Percentiles rank a stretch among this genome's conserved stretches.
These are phyloP conservation scores for Aurantiochytrium sp. DNA, from an alignment of 108 stramenopile species.

Conservation along the genomic window DNA sequence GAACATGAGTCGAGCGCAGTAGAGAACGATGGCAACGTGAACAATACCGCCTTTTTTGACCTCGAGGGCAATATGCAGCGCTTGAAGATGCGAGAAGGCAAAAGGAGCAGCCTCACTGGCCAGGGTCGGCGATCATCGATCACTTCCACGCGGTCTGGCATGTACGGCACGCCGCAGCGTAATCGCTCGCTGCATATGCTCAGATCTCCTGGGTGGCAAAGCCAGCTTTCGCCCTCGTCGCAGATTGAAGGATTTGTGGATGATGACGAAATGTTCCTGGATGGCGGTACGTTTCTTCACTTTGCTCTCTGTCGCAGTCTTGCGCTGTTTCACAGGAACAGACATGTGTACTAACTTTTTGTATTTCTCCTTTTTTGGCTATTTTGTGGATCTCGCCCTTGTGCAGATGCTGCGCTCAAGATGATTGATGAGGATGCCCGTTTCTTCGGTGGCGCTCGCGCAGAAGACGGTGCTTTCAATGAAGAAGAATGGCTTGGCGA, in stretches of 20 bases:
- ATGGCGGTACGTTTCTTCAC: neutral
- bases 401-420: neutral
- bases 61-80: neutral
- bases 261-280: neutral
- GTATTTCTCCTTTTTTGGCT: too few relatives aligned
- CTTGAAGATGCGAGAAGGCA: neutral
- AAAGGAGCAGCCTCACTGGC: too few relatives aligned
- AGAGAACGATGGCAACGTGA: neutral
- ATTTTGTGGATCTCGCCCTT: too few relatives aligned
- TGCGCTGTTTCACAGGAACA: too few relatives aligned
- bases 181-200: neutral
- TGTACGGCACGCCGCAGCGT: neutral
- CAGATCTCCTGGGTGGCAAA: neutral
- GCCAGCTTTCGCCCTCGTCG: neutral
- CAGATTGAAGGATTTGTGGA: neutral
- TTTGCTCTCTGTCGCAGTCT: too few relatives aligned
- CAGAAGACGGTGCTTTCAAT: neutral
- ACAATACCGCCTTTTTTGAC: neutral
- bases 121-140: too few relatives aligned
- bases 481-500: neutral
- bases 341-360: too few relatives aligned
- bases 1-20: neutral
- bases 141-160: too few relatives aligned
- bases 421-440: neutral
- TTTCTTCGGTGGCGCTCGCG: neutral